A percentile compares a stretch with the other conserved stretches of the same genome.
Conservation (phyloP, 345 rosid species). For the Xanthoceras sorbifolium region DNA sequence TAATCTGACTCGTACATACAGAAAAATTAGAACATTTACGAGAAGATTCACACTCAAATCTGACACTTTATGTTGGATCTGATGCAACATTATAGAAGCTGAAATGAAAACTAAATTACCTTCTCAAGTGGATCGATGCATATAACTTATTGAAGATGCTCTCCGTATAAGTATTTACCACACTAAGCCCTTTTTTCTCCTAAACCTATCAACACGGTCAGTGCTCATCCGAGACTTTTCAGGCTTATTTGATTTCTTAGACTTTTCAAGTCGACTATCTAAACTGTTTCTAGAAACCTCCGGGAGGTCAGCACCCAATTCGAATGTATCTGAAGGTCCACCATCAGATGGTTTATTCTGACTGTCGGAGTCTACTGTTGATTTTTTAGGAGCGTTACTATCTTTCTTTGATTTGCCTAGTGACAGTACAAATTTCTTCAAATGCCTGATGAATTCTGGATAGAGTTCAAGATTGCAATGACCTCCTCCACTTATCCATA, state of each 20-base stretch:
- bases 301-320: constrained; percentile 66
- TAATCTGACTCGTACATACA: constrained; percentile 32
- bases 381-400: constrained; percentile 39
- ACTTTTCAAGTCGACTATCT: constrained; percentile 91
- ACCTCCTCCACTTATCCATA: constrained; percentile 88
- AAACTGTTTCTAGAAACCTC: constrained; percentile 93
- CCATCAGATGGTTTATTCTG: constrained; percentile 54
- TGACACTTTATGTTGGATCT: constrained; percentile 24
- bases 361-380: constrained; percentile 40
- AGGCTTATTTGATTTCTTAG: constrained; percentile 78
- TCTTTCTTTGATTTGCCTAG: constrained; percentile 58
- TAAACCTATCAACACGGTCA: constrained; percentile 78
- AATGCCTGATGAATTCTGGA: constrained; percentile 78
- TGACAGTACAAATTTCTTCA: constrained; percentile 68
- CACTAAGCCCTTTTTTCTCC: constrained; percentile 65
- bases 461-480: constrained; percentile 92
- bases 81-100: constrained; percentile 25
- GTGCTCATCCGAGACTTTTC: constrained; percentile 96
- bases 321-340: constrained; percentile 67
- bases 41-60: constrained; percentile 28
- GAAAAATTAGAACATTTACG: constrained; percentile 30
- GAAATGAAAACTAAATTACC: constrained; percentile 27
- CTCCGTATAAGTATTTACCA: constrained; percentile 60
- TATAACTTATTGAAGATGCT: constrained; percentile 33
- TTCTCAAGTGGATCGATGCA: constrained; percentile 20